Evolutionary conservation across 495 filamentous ascomycete species (phyloP).

Genomic region (Thermochaetoides thermophila): DNA sequence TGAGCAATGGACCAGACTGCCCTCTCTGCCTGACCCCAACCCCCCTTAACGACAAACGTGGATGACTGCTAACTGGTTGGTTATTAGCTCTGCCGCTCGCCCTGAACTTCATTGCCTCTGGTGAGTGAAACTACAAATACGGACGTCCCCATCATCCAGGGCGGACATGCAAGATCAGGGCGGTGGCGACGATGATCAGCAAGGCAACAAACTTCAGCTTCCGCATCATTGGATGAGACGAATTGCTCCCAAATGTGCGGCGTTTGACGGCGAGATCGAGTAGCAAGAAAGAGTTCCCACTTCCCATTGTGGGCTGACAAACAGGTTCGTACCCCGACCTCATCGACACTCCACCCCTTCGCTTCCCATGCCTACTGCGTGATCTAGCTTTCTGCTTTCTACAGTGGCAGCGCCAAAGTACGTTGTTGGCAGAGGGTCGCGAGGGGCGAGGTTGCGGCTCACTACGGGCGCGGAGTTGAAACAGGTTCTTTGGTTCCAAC

Average conservation of each 20-base stretch:
- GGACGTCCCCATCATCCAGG: too few relatives aligned
- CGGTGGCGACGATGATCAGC: not conserved
- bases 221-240: too few relatives aligned
- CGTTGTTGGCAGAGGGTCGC: not conserved
- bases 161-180: slow-evolving; percentile 28
- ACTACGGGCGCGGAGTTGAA: slow-evolving; percentile 68
- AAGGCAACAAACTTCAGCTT: too few relatives aligned
- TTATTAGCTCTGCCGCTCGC: slow-evolving; percentile 51
- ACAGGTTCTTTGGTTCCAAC: slow-evolving; percentile 33
- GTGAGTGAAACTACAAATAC: slow-evolving; percentile 54
- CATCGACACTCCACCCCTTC: slow-evolving; percentile 12
- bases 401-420: not conserved
- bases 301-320: too few relatives aligned
- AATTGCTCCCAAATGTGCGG: too few relatives aligned
- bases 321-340: slow-evolving; percentile 19
- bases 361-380: not conserved
- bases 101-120: slow-evolving; percentile 70
- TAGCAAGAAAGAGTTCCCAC: too few relatives aligned
- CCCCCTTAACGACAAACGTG: not conserved
- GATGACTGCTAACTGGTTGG: slow-evolving; percentile 7
- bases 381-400: not conserved
- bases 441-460: slow-evolving; percentile 43
- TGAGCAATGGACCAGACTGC: too few relatives aligned
- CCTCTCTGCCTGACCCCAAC: slow-evolving; percentile 1
- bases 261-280: too few relatives aligned